Conservation (phyloP, 257 asterid species). For the Capsicum pubescens region DNA sequence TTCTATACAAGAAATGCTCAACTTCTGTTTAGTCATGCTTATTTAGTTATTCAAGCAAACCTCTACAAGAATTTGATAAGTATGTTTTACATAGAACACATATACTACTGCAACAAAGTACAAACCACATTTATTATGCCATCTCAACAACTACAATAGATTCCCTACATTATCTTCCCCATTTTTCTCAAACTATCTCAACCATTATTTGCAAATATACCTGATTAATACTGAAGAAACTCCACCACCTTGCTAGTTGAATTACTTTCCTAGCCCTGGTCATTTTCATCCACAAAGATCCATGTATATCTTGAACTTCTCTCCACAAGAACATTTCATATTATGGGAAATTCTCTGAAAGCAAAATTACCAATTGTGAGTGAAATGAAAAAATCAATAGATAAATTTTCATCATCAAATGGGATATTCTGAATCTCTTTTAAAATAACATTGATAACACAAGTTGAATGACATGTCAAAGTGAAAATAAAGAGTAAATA, state of each 20-base stretch:
- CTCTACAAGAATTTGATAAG: background rate
- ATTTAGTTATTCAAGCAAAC: background rate
- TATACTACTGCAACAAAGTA: conserved; percentile 17
- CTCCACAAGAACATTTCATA: conserved; percentile 76
- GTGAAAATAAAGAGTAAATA: conserved; percentile 23
- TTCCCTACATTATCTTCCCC: conserved; percentile 18
- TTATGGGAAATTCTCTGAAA: conserved; percentile 63
- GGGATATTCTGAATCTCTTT: conserved; percentile 24
- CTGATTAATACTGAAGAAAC: conserved; percentile 11
- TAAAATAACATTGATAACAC: conserved; percentile 4
- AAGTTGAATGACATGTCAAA: background rate
- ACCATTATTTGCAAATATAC: conserved; percentile 25
- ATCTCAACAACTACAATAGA: conserved; percentile 13
- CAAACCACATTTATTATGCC: background rate
- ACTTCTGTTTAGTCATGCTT: too few relatives aligned
- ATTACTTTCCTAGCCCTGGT: conserved; percentile 27
- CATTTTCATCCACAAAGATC: conserved; percentile 38
- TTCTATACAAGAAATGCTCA: background rate
- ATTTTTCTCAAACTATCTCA: background rate
- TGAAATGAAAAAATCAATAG: background rate
- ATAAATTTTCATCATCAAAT: background rate
- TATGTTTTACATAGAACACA: conserved; percentile 1
- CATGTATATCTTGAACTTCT: conserved; percentile 59
- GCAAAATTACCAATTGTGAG: conserved; percentile 1
- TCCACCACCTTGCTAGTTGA: background rate